Evolutionary conservation across 2,329 filamentous ascomycete genomes (phyloP).

Genomic region (Fusarium succisae): DNA sequence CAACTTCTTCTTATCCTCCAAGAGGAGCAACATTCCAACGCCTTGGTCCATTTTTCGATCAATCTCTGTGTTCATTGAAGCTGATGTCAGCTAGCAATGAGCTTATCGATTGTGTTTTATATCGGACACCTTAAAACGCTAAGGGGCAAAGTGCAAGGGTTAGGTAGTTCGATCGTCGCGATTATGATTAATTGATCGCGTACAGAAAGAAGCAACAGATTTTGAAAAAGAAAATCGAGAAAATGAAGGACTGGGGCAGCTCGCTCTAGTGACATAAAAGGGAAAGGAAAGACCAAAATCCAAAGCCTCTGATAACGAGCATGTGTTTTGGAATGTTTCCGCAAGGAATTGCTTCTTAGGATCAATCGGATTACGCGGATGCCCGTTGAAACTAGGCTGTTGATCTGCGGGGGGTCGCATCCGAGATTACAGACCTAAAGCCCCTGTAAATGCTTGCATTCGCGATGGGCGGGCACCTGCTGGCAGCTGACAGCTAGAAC

Average conservation of each 20-base stretch:
- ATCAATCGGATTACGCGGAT: slow-evolving; percentile 28
- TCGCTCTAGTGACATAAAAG: background rate
- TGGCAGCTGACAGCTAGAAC: background rate
- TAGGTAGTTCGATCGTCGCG: background rate
- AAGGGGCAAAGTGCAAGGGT: background rate
- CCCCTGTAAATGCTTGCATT: slow-evolving; percentile 8
- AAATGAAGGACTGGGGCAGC: slow-evolving; percentile 4
- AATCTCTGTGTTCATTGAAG: slow-evolving; percentile 11
- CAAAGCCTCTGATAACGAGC: background rate
- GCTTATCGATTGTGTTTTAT: background rate
- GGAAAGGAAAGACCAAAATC: background rate
- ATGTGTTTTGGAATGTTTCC: background rate
- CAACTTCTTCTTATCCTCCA: slow-evolving; percentile 47
- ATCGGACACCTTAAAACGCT: background rate
- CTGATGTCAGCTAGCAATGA: background rate
- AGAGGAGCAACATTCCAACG: slow-evolving; percentile 42
- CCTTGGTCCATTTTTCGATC: slow-evolving; percentile 34
- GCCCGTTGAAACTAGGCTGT: background rate
- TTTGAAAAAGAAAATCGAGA: background rate
- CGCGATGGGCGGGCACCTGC: background rate
- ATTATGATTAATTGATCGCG: background rate
- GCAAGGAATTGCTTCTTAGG: background rate
- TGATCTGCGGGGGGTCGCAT: slow-evolving; percentile 33
- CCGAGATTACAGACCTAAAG: slow-evolving; percentile 31
- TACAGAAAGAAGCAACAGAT: background rate